Conservation (phyloP, 257 asterid genomes). For the Rubia yunnanensis region DNA sequence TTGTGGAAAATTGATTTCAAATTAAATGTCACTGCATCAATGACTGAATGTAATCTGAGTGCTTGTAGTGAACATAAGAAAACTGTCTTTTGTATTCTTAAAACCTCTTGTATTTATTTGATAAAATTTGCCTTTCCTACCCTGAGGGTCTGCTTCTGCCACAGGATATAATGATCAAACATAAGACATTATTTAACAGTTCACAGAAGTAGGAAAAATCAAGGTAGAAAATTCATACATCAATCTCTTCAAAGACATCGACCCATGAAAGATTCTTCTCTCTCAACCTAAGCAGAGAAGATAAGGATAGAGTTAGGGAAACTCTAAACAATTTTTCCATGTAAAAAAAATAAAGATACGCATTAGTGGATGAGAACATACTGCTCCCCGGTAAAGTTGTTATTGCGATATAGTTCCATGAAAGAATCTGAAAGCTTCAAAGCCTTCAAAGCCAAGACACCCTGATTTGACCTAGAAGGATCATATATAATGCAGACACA, state of each 20-base stretch:
- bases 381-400: conserved; percentile 93
- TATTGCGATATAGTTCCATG: conserved; percentile 87
- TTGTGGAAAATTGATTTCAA: too few relatives aligned
- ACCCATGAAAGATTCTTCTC: conserved; percentile 97
- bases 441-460: conserved; percentile 93
- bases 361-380: conserved; percentile 23
- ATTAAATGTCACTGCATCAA: too few relatives aligned
- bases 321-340: neutral
- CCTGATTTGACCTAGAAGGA: conserved; percentile 96
- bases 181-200: too few relatives aligned
- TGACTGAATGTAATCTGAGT: neutral
- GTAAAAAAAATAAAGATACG: conserved; percentile 7
- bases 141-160: neutral
- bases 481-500: conserved; percentile 96
- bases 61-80: neutral
- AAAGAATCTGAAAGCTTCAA: conserved; percentile 93
- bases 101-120: neutral
- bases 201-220: neutral
- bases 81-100: neutral
- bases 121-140: neutral
- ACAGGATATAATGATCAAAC: neutral
- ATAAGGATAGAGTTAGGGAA: neutral
- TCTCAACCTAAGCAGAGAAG: conserved; percentile 57
- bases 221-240: conserved; percentile 41
- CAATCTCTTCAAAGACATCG: conserved; percentile 96